Percentiles rank a stretch among this genome's conserved stretches.
These are phyloP conservation scores for Poa pratensis DNA, from an alignment of 176 grass and related monocot species.

Conservation along the genomic window DNA sequence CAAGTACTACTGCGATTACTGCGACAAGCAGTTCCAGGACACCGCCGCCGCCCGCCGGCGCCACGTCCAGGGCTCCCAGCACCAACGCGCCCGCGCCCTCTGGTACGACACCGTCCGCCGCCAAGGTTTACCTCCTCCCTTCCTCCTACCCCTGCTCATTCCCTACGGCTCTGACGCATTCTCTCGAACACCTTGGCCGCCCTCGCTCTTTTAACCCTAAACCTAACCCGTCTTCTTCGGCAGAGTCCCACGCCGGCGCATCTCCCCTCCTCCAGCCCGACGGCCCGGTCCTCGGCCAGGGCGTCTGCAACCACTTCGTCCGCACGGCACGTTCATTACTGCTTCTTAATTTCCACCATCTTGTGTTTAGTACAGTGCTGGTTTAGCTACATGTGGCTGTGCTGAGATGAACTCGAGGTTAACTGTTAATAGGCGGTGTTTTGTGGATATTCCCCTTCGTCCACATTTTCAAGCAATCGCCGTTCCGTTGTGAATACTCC, in stretches of 20 bases:
- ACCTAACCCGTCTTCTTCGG: background rate
- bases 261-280: constrained; percentile 46
- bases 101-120: constrained; percentile 77
- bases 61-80: constrained; percentile 70
- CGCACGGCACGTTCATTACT: constrained; percentile 50
- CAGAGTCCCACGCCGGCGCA: constrained; percentile 50
- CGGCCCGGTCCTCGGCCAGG: constrained; percentile 52
- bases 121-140: constrained; percentile 41
- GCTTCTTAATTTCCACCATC: background rate
- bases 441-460: background rate
- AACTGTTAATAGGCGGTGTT: background rate
- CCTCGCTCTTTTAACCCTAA: background rate
- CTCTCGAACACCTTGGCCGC: constrained; percentile 43
- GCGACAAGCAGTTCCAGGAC: constrained; percentile 98
- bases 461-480: background rate
- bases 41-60: constrained; percentile 77
- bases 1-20: constrained; percentile 95
- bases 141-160: background rate
- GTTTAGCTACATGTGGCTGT: background rate
- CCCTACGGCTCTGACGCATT: constrained; percentile 33
- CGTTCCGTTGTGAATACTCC: background rate
- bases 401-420: background rate
- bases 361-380: background rate
- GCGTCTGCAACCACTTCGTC: constrained; percentile 80
- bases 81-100: constrained; percentile 70